Evolutionary conservation across 2,329 filamentous ascomycete genomes (phyloP).

Genomic region (Tolypocladium nubicola): DNA sequence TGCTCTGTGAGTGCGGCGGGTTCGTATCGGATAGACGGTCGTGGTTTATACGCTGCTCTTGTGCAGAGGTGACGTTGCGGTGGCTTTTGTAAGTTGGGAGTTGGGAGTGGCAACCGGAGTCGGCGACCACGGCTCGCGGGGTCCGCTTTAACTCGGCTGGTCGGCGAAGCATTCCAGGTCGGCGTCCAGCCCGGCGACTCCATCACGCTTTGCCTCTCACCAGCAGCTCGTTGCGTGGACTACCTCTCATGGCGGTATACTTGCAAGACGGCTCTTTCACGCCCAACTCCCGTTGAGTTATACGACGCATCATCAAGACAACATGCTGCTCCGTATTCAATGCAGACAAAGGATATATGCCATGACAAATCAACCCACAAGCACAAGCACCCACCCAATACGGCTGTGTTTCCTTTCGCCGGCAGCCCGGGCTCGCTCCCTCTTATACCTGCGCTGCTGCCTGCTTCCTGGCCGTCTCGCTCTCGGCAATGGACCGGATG

Average conservation of each 20-base stretch:
- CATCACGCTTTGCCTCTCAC: neutral
- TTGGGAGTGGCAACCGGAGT: neutral
- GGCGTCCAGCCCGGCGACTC: neutral
- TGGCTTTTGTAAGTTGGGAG: neutral
- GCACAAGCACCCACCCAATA: neutral
- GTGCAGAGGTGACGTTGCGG: neutral
- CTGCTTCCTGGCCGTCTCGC: conserved; percentile 22
- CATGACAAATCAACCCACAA: neutral
- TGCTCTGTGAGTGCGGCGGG: neutral
- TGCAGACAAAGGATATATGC: neutral
- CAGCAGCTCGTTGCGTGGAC: too few relatives aligned
- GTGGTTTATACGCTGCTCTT: neutral
- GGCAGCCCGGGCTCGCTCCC: too few relatives aligned
- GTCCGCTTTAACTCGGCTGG: neutral
- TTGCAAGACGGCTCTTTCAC: too few relatives aligned
- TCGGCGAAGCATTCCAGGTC: neutral
- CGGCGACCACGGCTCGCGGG: neutral
- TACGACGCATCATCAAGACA: neutral
- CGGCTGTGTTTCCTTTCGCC: neutral
- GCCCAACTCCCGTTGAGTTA: neutral
- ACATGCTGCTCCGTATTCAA: neutral
- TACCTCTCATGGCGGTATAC: too few relatives aligned
- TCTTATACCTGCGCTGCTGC: neutral
- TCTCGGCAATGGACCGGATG: conserved; percentile 46
- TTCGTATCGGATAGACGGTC: neutral